Base-by-base conservation (phyloP, 805 yeast genomes). In the Yarrowia alimentaria region DNA sequence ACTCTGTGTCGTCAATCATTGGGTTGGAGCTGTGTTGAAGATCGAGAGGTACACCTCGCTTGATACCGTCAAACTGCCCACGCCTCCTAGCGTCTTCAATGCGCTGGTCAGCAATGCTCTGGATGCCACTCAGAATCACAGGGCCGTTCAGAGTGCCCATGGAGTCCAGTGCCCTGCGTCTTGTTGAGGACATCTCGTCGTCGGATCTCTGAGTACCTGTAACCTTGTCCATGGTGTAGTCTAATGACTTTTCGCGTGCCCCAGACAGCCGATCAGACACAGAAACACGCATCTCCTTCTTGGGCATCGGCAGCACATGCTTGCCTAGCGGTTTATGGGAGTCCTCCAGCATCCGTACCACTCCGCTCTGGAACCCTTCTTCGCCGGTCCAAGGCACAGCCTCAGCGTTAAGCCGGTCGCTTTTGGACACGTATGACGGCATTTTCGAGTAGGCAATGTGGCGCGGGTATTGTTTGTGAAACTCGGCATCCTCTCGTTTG, bases 81-180 rank as follows among this genome's bases (percentile, higher is more conserved):
- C 81, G 73, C 18, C 73, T 69, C 58, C 78, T 75, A 28, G 93
- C 85, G 14, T 86, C 89, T 58, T 81, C 87, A 20, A 89, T 86
- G 42, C 79, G 70, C 28, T 81, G 79, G 58, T 84, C 87, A 0
- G 96, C 96, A 45, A 87, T 58, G 0, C 88, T 76, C 35, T 74
- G 76, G 20, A 84, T 77, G 53, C 78, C 63, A 24, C 77, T 38
- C 26, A 58, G 20, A 17, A 52, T 50, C 5, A 53, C 47, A 6
- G 57, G 52, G 6, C 60, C 81, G 40, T 77, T 66, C 5, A 59
- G 54, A 5, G 65, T 66, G 12, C 60, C 61, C 20, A 64, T 38
- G 19, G 85, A 71, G 51, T 80, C 67, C 61, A 85, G 93, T 29
- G 74, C 75, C 60, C 85, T 84, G 57, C 79, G 59, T 45, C 80